A percentile compares a stretch with the other conserved stretches of the same genome.
phyloP scores from a whole-genome alignment of 148 eudicot genomes.

The Rheum nobile region DNA sequence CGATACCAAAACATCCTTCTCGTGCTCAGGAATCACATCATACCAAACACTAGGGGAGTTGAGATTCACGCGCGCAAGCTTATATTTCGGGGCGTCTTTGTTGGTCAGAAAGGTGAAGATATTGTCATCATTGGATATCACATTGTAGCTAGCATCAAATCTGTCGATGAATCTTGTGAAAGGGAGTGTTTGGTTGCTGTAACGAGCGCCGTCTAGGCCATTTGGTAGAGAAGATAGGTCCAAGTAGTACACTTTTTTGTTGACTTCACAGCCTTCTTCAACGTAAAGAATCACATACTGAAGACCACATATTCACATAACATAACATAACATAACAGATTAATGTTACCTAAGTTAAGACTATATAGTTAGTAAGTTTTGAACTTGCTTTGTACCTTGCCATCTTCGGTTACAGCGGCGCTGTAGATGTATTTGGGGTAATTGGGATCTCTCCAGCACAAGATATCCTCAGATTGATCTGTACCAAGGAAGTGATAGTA shows the following conservation, averaged over 20 bases:
- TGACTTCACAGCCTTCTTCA: slow-evolving; percentile 51
- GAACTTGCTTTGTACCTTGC: slow-evolving; percentile 42
- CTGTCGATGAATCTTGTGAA: slow-evolving; percentile 63
- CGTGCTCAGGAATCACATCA: slow-evolving; percentile 51
- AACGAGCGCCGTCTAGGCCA: slow-evolving; percentile 33
- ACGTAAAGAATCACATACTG: slow-evolving; percentile 70
- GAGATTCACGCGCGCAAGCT: slow-evolving; percentile 59
- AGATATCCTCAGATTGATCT: slow-evolving; percentile 74
- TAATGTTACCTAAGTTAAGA: no score
- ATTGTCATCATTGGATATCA: slow-evolving; percentile 60
- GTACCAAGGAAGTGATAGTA: slow-evolving; percentile 83
- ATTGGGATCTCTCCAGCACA: slow-evolving; percentile 71
- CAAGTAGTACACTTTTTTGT: slow-evolving; percentile 69
- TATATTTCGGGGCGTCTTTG: slow-evolving; percentile 76
- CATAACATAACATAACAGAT: neutral
- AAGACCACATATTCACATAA: no score
- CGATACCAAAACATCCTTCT: slow-evolving; percentile 67
- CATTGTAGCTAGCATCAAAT: slow-evolving; percentile 53
- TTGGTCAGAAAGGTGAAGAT: slow-evolving; percentile 72
- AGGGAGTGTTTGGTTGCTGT: slow-evolving; percentile 37
- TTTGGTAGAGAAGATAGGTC: slow-evolving; percentile 37
- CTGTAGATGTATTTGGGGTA: slow-evolving; percentile 46
- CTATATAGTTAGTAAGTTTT: no score
- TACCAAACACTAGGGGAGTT: slow-evolving; percentile 50
- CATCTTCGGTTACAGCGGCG: slow-evolving; percentile 69